Evolutionary conservation across 2,329 filamentous ascomycete species (phyloP).

Genomic region (Colletotrichum sp.): DNA sequence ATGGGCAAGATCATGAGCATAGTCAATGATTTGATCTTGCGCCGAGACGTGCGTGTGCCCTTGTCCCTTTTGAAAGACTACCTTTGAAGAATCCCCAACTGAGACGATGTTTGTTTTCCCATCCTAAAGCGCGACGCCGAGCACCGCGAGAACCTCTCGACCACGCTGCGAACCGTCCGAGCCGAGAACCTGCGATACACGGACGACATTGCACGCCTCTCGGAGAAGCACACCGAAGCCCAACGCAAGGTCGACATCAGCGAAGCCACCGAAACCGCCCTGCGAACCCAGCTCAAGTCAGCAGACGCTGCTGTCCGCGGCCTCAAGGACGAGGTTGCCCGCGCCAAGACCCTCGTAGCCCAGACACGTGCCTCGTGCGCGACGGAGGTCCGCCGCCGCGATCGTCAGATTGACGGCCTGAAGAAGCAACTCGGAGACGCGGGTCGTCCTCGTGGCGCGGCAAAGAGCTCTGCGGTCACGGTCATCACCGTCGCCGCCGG

Average conservation of each 20-base stretch:
- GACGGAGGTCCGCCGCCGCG: slow-evolving; percentile 88
- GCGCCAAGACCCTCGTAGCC: slow-evolving; percentile 77
- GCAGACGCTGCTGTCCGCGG: slow-evolving; percentile 76
- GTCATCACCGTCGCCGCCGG: slow-evolving; percentile 63
- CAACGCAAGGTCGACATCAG: slow-evolving; percentile 60
- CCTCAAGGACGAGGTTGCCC: slow-evolving; percentile 83
- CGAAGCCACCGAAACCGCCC: slow-evolving; percentile 73
- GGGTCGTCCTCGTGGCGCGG: slow-evolving; percentile 63
- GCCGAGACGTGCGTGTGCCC: slow-evolving; percentile 74
- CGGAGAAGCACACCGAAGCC: slow-evolving; percentile 57
- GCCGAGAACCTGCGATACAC: slow-evolving; percentile 76
- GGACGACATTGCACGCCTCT: slow-evolving; percentile 66
- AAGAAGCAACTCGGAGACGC: slow-evolving; percentile 84
- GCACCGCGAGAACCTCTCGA: slow-evolving; percentile 81
- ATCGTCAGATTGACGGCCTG: slow-evolving; percentile 84
- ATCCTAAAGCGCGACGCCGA: slow-evolving; percentile 80
- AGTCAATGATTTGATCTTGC: slow-evolving; percentile 89
- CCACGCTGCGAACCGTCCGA: slow-evolving; percentile 76
- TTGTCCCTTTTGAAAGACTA: background rate
- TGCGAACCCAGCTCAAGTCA: slow-evolving; percentile 71
- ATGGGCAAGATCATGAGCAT: slow-evolving; percentile 91
- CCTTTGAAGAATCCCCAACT: background rate
- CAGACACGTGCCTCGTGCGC: slow-evolving; percentile 88
- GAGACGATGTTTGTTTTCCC: background rate
- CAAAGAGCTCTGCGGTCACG: slow-evolving; percentile 57